These are phyloP conservation scores for Isatis lusitanica DNA, from an alignment of 441 rosid genomes.

Conservation along the genomic window DNA sequence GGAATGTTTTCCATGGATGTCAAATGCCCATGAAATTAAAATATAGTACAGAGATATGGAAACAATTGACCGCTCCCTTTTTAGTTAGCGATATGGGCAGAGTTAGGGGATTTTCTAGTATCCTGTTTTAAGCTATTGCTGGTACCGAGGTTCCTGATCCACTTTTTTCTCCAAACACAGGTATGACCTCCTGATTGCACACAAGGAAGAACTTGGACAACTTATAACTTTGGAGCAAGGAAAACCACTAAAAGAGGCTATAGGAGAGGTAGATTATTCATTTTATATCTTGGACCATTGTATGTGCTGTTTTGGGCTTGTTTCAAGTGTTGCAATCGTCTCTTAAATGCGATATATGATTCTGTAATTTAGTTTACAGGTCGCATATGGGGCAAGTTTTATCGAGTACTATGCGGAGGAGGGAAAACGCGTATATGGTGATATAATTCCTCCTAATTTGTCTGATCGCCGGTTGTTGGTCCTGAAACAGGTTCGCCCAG, in stretches of 20 bases:
- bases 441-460: slow-evolving; percentile 78
- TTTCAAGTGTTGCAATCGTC: slow-evolving; percentile 23
- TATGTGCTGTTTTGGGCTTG: slow-evolving; percentile 23
- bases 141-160: slow-evolving; percentile 14
- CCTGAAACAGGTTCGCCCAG: slow-evolving; percentile 72
- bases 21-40: neutral
- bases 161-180: slow-evolving; percentile 38
- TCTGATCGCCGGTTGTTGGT: slow-evolving; percentile 83
- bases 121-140: slow-evolving; percentile 17
- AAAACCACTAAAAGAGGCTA: slow-evolving; percentile 87
- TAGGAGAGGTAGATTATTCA: slow-evolving; percentile 78
- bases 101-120: neutral
- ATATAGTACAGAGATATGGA: neutral
- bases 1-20: slow-evolving; percentile 6
- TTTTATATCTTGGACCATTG: slow-evolving; percentile 12
- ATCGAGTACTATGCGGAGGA: slow-evolving; percentile 95
- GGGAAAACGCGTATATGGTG: slow-evolving; percentile 94
- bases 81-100: slow-evolving; percentile 15
- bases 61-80: slow-evolving; percentile 8
- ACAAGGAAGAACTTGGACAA: slow-evolving; percentile 94
- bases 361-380: slow-evolving; percentile 50
- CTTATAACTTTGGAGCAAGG: slow-evolving; percentile 97
- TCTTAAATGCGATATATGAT: slow-evolving; percentile 36
- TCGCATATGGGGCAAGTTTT: slow-evolving; percentile 84
- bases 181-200: slow-evolving; percentile 77